These are phyloP conservation scores for Tilletia indica DNA, from an alignment of 1,284 basidiomycete genomes.

Conservation along the genomic window DNA sequence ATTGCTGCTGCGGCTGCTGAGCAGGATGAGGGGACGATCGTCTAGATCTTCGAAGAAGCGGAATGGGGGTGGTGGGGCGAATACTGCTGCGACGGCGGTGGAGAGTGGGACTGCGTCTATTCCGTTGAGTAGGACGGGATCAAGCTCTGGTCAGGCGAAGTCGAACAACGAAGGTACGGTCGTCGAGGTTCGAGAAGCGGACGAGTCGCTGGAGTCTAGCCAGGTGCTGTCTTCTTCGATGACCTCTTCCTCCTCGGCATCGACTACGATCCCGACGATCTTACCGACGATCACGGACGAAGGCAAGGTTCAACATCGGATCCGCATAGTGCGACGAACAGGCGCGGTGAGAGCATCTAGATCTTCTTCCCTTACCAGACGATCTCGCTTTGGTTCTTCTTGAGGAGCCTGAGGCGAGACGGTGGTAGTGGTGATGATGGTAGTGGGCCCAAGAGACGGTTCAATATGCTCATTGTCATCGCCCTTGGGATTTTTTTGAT, in stretches of 20 bases:
- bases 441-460: not conserved
- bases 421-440: too few species aligned
- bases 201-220: not conserved
- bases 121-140: not conserved
- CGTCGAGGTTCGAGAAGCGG: not conserved
- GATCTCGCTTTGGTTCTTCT: too few species aligned
- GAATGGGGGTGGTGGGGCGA: not conserved
- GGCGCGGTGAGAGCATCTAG: slow-evolving; percentile 13
- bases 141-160: not conserved
- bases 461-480: slow-evolving; percentile 3
- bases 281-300: slow-evolving; percentile 1
- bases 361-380: too few species aligned
- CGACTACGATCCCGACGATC: not conserved
- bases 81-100: not conserved
- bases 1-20: not conserved
- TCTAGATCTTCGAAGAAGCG: not conserved
- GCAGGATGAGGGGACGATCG: not conserved
- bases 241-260: not conserved
- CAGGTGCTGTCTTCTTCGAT: not conserved
- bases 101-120: not conserved
- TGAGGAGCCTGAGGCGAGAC: too few species aligned
- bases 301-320: slow-evolving; percentile 9
- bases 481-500: not conserved
- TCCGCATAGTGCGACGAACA: slow-evolving; percentile 8
- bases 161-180: not conserved